Percentiles rank a stretch among this genome's conserved stretches.
phyloP scores from a whole-genome alignment of 208 protist genomes.

The Leishmania major region DNA sequence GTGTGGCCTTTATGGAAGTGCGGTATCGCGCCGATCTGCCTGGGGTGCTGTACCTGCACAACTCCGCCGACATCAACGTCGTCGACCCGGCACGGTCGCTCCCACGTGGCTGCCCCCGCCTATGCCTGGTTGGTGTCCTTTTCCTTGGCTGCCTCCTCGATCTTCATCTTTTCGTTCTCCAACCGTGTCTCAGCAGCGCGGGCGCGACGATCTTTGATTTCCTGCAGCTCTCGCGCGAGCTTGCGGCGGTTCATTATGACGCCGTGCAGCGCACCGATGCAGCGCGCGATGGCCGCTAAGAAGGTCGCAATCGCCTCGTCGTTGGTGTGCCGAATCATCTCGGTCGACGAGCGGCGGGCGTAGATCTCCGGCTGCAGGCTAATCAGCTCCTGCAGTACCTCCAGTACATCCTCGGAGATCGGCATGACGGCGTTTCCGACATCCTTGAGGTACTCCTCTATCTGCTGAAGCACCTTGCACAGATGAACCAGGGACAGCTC shows the following conservation, averaged over 20 bases:
- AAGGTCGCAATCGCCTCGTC: slow-evolving; percentile 88
- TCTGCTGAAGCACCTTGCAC: slow-evolving; percentile 81
- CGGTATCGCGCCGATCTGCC: background rate
- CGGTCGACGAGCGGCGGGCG: slow-evolving; percentile 76
- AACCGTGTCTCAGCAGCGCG: slow-evolving; percentile 62
- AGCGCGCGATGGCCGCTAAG: slow-evolving; percentile 79
- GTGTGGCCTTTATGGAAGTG: background rate
- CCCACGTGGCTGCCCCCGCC: background rate
- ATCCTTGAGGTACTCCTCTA: slow-evolving; percentile 92
- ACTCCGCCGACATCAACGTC: background rate
- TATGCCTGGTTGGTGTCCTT: slow-evolving; percentile 19
- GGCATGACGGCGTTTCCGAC: slow-evolving; percentile 75
- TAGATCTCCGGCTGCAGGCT: slow-evolving; percentile 88
- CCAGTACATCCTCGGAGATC: slow-evolving; percentile 86
- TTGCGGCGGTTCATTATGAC: slow-evolving; percentile 87
- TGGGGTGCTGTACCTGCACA: background rate
- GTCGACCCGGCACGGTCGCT: background rate
- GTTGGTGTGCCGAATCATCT: slow-evolving; percentile 89
- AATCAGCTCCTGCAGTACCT: slow-evolving; percentile 89
- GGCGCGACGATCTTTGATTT: slow-evolving; percentile 59
- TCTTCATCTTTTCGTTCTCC: slow-evolving; percentile 65
- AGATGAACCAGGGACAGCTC: slow-evolving; percentile 95
- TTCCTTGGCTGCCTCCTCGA: slow-evolving; percentile 49
- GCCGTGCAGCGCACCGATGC: slow-evolving; percentile 81
- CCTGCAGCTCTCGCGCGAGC: slow-evolving; percentile 74